Conservation (phyloP, 2,329 filamentous ascomycete species). For the Aspergillus unguis region DNA sequence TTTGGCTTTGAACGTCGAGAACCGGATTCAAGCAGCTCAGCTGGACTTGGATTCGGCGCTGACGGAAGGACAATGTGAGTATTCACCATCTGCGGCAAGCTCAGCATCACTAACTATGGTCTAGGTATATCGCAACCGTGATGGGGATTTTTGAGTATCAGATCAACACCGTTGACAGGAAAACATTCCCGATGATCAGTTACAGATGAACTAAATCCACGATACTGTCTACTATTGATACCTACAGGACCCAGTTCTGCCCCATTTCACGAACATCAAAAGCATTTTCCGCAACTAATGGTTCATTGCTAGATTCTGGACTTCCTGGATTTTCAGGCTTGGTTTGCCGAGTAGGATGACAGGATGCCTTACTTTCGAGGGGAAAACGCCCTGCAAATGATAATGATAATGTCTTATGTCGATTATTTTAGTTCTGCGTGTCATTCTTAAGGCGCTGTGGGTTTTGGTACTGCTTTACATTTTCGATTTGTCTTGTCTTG, state of each 20-base stretch:
- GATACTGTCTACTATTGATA: background rate
- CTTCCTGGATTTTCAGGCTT: background rate
- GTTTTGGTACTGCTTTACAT: background rate
- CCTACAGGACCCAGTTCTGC: too few species aligned
- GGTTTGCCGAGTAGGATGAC: background rate
- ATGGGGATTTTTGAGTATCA: slow-evolving; percentile 49
- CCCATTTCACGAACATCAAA: background rate
- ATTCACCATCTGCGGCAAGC: background rate
- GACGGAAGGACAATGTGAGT: slow-evolving; percentile 49
- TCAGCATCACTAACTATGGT: slow-evolving; percentile 11
- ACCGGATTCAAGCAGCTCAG: slow-evolving; percentile 42
- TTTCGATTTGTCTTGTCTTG: background rate
- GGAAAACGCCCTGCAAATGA: background rate
- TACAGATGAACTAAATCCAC: slow-evolving; percentile 33
- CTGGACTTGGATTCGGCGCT: slow-evolving; percentile 47
- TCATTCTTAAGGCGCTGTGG: background rate
- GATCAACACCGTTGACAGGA: slow-evolving; percentile 47
- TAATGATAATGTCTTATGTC: background rate
- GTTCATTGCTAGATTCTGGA: background rate
- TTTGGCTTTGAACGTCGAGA: slow-evolving; percentile 30
- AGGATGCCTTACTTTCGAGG: too few species aligned
- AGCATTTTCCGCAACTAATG: background rate
- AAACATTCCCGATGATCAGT: slow-evolving; percentile 45
- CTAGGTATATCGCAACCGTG: slow-evolving; percentile 47
- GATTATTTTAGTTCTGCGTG: background rate